Conservation (phyloP, 192 early-diverging fungal species). For the Coemansia sp. region DNA sequence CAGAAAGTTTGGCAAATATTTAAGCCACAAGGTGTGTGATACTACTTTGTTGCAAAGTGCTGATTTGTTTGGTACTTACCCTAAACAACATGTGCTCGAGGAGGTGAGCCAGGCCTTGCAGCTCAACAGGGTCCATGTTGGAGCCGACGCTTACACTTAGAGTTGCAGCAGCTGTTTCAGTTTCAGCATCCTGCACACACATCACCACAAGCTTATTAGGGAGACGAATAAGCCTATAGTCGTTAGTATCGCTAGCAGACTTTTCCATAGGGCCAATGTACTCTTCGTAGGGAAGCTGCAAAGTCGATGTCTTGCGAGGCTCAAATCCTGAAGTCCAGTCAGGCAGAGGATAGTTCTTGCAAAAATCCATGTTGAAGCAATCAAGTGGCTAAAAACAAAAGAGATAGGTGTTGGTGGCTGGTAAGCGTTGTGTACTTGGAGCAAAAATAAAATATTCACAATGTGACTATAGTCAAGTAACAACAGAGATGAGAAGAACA, state of each 20-base stretch:
- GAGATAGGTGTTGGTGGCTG: neutral
- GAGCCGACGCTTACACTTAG: slow-evolving; percentile 65
- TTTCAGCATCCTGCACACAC: slow-evolving; percentile 58
- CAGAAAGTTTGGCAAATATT: neutral
- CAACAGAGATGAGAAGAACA: neutral
- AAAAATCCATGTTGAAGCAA: neutral
- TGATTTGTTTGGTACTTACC: slow-evolving; percentile 1
- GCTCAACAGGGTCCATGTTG: slow-evolving; percentile 58
- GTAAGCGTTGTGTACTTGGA: neutral
- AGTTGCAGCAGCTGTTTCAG: slow-evolving; percentile 57
- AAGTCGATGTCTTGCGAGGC: neutral
- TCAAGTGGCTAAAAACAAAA: neutral
- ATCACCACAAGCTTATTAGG: slow-evolving; percentile 61
- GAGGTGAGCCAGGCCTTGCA: slow-evolving; percentile 67
- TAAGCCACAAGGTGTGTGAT: neutral
- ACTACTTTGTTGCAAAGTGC: neutral
- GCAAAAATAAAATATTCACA: neutral
- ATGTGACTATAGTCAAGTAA: neutral
- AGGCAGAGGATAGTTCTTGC: slow-evolving; percentile 5
- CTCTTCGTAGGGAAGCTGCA: slow-evolving; percentile 13
- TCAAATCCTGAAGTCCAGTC: slow-evolving; percentile 9
- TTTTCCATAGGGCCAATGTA: slow-evolving; percentile 31
- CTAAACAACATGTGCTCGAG: slow-evolving; percentile 69
- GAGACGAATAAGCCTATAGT: slow-evolving; percentile 59
- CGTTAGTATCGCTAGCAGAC: slow-evolving; percentile 54